Base-by-base conservation (phyloP, 2,329 filamentous ascomycete species). In the Aspergillus sp. region DNA sequence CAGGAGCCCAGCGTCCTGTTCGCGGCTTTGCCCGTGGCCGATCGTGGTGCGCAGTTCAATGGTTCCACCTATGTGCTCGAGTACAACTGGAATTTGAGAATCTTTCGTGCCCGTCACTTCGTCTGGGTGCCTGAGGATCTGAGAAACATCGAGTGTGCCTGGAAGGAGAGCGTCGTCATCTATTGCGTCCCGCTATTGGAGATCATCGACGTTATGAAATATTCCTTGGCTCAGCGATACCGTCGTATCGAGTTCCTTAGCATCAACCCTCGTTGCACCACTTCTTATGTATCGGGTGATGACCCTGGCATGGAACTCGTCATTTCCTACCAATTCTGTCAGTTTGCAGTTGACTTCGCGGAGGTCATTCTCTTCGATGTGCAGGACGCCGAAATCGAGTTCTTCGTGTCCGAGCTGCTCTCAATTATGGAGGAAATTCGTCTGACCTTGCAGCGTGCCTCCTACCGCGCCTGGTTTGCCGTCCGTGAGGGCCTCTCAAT, bases 241-340 rank as follows among this genome's bases (percentile, higher is more conserved):
- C 43, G 55, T 1, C 45, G 55, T 7, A 44, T 50, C 5, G 62
- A 61, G 2, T 44, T 64, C 9, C 48, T 67, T 29, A 57, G 53
- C 12, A 56, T 53, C 7, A 57, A 55, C 33, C 47, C 45, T 12
- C 48, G 49, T 40, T 56, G 54, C 8, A 43, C 57, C 34, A 54
- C 50, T 7, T 47, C 45, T 7, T 29, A 42, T 10, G 43, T 48
- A 7, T 39, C 36, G 10, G 44, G 54, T 27, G 58, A 60, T 7
- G 57, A 59, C 38, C 59, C 58, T 1, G 63, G 62, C 3, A 44
- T 67, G 52, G 64, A 67, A 41, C 50, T 66, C 7, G 56, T 65
- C 7, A 54, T 67, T 40, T 47, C 46, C 5, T 57, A 63, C 29
- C 46, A 58, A 28, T 64, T 60, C 39, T 54, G 57, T 19, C 62